phyloP scores from a whole-genome alignment of 208 protist genomes.

The Strigomonas galati region DNA sequence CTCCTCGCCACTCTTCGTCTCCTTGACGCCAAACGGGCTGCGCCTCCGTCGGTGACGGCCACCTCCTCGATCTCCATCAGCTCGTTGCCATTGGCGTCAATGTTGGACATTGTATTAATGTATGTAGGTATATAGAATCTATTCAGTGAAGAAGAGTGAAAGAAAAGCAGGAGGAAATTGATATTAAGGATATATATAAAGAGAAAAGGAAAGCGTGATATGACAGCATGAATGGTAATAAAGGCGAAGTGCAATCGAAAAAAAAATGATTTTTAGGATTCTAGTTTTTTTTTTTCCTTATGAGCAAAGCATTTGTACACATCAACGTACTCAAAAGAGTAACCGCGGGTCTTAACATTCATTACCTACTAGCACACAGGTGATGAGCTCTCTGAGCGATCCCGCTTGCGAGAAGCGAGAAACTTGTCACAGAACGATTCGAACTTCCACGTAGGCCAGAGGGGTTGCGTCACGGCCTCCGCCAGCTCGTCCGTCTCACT shows the following conservation, averaged over 20 bases:
- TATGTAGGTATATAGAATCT: not conserved
- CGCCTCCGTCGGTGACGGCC: conserved; percentile 80
- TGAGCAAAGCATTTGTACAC: conserved; percentile 3
- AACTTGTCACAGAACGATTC: no score
- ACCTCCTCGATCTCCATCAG: conserved; percentile 90
- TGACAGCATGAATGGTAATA: not conserved
- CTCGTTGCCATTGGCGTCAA: conserved; percentile 64
- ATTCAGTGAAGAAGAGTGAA: conserved; percentile 6
- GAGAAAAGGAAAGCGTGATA: not conserved
- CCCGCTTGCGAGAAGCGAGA: no score
- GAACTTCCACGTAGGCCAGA: no score
- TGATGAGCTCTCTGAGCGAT: no score
- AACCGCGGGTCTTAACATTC: not conserved
- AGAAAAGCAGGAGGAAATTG: not conserved
- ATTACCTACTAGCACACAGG: no score
- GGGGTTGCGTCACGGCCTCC: no score
- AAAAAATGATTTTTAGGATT: conserved; percentile 1
- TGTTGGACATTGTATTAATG: conserved; percentile 31
- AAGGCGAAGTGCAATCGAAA: not conserved
- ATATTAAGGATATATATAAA: not conserved
- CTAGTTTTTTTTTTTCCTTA: conserved; percentile 7
- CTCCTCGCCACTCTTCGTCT: conserved; percentile 86
- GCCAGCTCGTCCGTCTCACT: no score
- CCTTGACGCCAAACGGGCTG: conserved; percentile 74
- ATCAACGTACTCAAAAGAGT: not conserved